These are phyloP conservation scores for Aphanoascus verrucosus DNA, from an alignment of 2,329 filamentous ascomycete genomes.

Conservation along the genomic window DNA sequence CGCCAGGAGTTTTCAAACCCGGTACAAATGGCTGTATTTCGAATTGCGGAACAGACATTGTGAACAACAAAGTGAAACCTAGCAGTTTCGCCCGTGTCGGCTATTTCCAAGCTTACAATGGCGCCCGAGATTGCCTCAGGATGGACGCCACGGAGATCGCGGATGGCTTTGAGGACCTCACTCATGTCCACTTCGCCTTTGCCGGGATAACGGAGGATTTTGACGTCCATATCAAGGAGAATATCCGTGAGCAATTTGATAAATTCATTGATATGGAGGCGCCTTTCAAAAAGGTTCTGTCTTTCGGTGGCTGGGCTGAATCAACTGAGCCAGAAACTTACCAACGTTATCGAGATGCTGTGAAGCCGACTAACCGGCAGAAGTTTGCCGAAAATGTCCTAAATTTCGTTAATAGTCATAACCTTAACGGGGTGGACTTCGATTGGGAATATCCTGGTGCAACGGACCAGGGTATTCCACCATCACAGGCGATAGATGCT, in stretches of 20 bases:
- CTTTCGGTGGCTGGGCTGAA: conserved; percentile 37
- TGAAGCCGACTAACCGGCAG: conserved; percentile 29
- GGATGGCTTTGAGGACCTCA: conserved; percentile 14
- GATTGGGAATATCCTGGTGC: conserved; percentile 33
- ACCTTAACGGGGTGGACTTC: conserved; percentile 33
- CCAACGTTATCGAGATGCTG: conserved; percentile 29
- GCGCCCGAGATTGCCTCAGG: conserved; percentile 24
- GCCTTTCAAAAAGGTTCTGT: conserved; percentile 32
- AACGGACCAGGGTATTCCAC: conserved; percentile 28
- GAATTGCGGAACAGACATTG: conserved; percentile 12
- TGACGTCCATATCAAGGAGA: conserved; percentile 25
- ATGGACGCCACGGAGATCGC: conserved; percentile 15
- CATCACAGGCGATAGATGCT: conserved; percentile 21
- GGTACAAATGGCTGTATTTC: conserved; percentile 33
- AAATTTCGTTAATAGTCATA: conserved; percentile 32
- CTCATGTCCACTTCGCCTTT: conserved; percentile 28
- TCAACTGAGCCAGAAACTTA: conserved; percentile 31
- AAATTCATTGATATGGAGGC: conserved; percentile 19
- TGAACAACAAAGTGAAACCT: conserved; percentile 15
- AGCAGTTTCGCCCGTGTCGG: conserved; percentile 19
- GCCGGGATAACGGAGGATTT: conserved; percentile 29
- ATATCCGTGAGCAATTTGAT: conserved; percentile 6
- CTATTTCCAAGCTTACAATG: conserved; percentile 27
- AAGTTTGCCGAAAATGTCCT: conserved; percentile 31
- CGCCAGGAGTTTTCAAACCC: conserved; percentile 28